phyloP scores from a whole-genome alignment of 2,329 filamentous ascomycete species.

The Diaporthe sp. region DNA sequence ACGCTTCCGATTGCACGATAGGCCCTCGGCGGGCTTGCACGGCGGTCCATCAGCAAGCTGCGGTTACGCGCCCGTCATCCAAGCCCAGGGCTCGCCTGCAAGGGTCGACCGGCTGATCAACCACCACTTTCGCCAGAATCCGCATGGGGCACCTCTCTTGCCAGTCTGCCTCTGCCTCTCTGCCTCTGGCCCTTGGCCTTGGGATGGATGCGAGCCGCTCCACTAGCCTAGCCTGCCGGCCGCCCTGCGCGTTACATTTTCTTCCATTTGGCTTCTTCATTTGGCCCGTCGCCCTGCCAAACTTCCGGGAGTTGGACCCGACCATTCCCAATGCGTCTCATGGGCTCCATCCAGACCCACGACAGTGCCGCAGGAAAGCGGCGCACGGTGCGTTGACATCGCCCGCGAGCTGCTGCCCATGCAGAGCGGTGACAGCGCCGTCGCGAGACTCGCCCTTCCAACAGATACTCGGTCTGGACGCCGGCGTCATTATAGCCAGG shows the following conservation, averaged over 20 bases:
- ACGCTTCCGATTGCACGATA: slow-evolving; percentile 63
- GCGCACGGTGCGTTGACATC: slow-evolving; percentile 39
- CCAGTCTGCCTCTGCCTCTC: not conserved
- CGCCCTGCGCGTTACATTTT: slow-evolving; percentile 31
- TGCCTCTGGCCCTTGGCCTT: not conserved
- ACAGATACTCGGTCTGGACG: slow-evolving; percentile 13
- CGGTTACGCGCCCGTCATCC: slow-evolving; percentile 64
- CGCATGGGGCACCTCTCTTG: slow-evolving; percentile 9
- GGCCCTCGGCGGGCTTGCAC: slow-evolving; percentile 54
- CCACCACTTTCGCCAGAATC: slow-evolving; percentile 39
- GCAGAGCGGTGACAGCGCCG: slow-evolving; percentile 28
- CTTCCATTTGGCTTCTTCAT: slow-evolving; percentile 21
- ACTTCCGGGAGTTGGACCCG: slow-evolving; percentile 22
- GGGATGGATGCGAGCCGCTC: slow-evolving; percentile 36
- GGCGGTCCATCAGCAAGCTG: slow-evolving; percentile 62
- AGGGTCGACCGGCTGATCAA: slow-evolving; percentile 50
- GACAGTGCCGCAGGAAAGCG: slow-evolving; percentile 34
- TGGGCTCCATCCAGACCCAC: slow-evolving; percentile 30
- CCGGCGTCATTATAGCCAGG: slow-evolving; percentile 33
- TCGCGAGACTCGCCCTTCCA: slow-evolving; percentile 25
- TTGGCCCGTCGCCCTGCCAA: not conserved
- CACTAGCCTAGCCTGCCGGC: slow-evolving; percentile 31
- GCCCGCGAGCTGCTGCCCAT: not conserved
- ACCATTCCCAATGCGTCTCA: slow-evolving; percentile 22
- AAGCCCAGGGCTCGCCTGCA: slow-evolving; percentile 51